Percentiles rank a stretch among this genome's conserved stretches.
Conservation (phyloP, 1,284 basidiomycete species). For the Veloporphyrellus conicus region DNA sequence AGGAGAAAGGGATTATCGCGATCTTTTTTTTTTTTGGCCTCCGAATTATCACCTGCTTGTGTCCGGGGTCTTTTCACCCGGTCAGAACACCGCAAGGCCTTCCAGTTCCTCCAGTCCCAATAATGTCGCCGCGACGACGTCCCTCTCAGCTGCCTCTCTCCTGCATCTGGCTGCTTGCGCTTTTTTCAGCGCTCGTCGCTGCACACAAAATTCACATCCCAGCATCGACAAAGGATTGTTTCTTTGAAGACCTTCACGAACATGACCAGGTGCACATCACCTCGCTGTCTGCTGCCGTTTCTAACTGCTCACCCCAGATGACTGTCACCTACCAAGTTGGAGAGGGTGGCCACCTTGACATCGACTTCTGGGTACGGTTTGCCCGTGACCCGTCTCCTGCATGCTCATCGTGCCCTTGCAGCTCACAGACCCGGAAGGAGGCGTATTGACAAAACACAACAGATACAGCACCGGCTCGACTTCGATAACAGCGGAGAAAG, state of each 20-base stretch:
- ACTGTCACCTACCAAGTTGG: slow-evolving; percentile 99
- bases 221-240: slow-evolving; percentile 89
- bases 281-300: not conserved
- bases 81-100: too few species aligned
- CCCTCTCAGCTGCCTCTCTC: slow-evolving; percentile 26
- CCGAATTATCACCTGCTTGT: slow-evolving; percentile 16
- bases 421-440: slow-evolving; percentile 74
- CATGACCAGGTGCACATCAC: slow-evolving; percentile 76
- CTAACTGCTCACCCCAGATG: slow-evolving; percentile 61
- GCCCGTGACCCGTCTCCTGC: not conserved
- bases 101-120: too few species aligned
- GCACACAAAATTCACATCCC: slow-evolving; percentile 69
- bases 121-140: slow-evolving; percentile 24
- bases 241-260: slow-evolving; percentile 94
- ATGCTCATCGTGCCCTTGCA: slow-evolving; percentile 31
- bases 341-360: slow-evolving; percentile 92
- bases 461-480: slow-evolving; percentile 88
- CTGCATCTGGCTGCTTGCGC: slow-evolving; percentile 40
- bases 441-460: slow-evolving; percentile 72
- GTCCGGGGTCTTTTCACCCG: slow-evolving; percentile 23
- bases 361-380: slow-evolving; percentile 86
- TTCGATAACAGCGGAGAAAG: slow-evolving; percentile 79
- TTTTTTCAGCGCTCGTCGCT: slow-evolving; percentile 44
- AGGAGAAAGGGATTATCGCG: slow-evolving; percentile 31
- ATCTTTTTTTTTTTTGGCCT: slow-evolving; percentile 21